phyloP scores from a whole-genome alignment of 2,329 filamentous ascomycete species.

The Didymella exigua region DNA sequence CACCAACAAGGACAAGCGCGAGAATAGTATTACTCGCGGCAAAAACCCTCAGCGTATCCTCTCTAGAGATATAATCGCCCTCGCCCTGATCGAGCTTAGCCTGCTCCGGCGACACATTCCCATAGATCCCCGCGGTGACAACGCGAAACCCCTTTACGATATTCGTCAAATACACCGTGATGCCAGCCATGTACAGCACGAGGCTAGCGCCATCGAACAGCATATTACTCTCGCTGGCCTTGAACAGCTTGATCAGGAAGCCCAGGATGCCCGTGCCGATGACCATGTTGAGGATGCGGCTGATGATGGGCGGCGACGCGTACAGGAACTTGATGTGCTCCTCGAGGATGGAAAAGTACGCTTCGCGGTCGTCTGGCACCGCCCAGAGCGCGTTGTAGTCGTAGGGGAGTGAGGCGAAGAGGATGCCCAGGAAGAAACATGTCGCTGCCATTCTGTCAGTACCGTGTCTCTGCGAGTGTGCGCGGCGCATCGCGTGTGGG shows the following conservation, averaged over 20 bases:
- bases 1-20: constrained; percentile 87
- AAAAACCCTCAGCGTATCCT: constrained; percentile 89
- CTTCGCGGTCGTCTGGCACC: constrained; percentile 64
- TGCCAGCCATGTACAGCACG: constrained; percentile 79
- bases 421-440: constrained; percentile 97
- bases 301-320: constrained; percentile 87
- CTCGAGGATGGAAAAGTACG: constrained; percentile 85
- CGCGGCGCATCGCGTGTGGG: not conserved
- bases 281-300: constrained; percentile 91
- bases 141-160: constrained; percentile 93
- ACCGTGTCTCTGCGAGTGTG: too few relatives aligned
- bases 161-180: constrained; percentile 93
- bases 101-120: constrained; percentile 50
- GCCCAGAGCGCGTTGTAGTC: constrained; percentile 90
- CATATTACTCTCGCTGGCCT: constrained; percentile 89
- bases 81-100: constrained; percentile 44
- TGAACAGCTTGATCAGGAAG: constrained; percentile 93
- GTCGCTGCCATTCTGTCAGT: constrained; percentile 55
- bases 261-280: constrained; percentile 85
- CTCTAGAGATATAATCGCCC: constrained; percentile 74
- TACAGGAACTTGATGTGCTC: constrained; percentile 89
- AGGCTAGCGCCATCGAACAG: constrained; percentile 82
- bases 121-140: constrained; percentile 74
- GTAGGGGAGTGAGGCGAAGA: constrained; percentile 96
- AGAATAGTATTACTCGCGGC: constrained; percentile 96